These are phyloP conservation scores for Lachnellula hyalina DNA, from an alignment of 2,329 filamentous ascomycete genomes.

Conservation along the genomic window DNA sequence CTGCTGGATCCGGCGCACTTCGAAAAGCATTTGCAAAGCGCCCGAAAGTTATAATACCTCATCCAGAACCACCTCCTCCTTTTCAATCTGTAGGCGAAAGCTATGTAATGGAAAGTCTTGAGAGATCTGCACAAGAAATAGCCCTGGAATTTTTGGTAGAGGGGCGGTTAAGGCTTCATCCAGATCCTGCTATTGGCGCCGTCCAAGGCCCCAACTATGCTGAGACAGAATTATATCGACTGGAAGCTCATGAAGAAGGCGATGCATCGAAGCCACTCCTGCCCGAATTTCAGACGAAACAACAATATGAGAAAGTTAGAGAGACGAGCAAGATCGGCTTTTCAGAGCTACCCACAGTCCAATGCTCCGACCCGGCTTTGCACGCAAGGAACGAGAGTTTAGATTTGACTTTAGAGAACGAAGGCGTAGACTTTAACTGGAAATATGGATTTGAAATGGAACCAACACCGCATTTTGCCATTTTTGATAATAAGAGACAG, in stretches of 20 bases:
- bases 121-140: constrained; percentile 27
- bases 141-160: constrained; percentile 34
- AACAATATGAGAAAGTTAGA: constrained; percentile 37
- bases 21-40: constrained; percentile 28
- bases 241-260: constrained; percentile 43
- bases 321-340: constrained; percentile 7
- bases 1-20: background rate
- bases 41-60: constrained; percentile 45
- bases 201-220: constrained; percentile 51
- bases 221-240: constrained; percentile 40
- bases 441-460: constrained; percentile 8
- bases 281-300: constrained; percentile 38
- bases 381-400: constrained; percentile 5
- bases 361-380: background rate
- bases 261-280: constrained; percentile 42
- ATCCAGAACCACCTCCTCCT: constrained; percentile 44
- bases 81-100: background rate
- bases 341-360: background rate
- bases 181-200: constrained; percentile 46
- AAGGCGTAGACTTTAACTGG: constrained; percentile 6
- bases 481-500: background rate
- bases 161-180: constrained; percentile 38
- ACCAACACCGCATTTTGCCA: constrained; percentile 1
- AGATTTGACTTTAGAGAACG: constrained; percentile 13
- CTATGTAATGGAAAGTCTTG: background rate